Conservation (phyloP, 2,329 filamentous ascomycete genomes). For the Aspergillus melleus region DNA sequence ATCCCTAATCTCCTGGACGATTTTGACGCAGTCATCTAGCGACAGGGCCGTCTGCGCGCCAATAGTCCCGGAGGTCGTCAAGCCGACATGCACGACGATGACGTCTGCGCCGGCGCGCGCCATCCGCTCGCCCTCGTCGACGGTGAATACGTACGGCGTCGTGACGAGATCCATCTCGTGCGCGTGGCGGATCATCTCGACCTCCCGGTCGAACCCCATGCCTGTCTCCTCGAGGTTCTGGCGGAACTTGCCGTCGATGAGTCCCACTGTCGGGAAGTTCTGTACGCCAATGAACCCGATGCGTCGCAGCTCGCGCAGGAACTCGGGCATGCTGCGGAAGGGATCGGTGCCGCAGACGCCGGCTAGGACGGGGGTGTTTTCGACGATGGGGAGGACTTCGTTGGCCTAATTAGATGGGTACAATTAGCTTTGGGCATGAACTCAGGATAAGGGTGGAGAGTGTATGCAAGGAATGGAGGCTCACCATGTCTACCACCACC, state of each 20-base stretch:
- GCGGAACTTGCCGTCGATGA: slow-evolving; percentile 69
- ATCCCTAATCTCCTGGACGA: slow-evolving; percentile 65
- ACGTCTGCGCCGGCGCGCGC: slow-evolving; percentile 65
- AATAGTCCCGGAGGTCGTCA: slow-evolving; percentile 65
- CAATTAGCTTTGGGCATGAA: too few relatives aligned
- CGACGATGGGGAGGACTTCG: slow-evolving; percentile 66
- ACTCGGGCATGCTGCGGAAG: slow-evolving; percentile 62
- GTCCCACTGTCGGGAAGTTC: slow-evolving; percentile 72
- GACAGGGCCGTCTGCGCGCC: slow-evolving; percentile 62
- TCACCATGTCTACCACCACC: slow-evolving; percentile 67
- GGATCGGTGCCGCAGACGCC: slow-evolving; percentile 72
- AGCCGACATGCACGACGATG: slow-evolving; percentile 67
- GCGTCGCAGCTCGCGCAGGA: slow-evolving; percentile 60
- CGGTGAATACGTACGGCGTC: slow-evolving; percentile 68
- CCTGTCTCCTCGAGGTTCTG: slow-evolving; percentile 69
- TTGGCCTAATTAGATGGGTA: slow-evolving; percentile 46
- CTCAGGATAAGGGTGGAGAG: too few relatives aligned
- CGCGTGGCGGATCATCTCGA: slow-evolving; percentile 65
- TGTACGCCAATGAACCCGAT: slow-evolving; percentile 69
- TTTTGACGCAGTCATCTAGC: slow-evolving; percentile 63
- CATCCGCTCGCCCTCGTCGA: slow-evolving; percentile 63
- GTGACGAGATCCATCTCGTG: slow-evolving; percentile 62
- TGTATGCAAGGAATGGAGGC: not conserved
- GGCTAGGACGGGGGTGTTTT: slow-evolving; percentile 65
- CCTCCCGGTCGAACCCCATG: slow-evolving; percentile 67